A percentile compares a stretch with the other conserved stretches of the same genome.
Evolutionary conservation across 345 rosid genomes (phyloP).

Genomic region (Murraya koenigii): DNA sequence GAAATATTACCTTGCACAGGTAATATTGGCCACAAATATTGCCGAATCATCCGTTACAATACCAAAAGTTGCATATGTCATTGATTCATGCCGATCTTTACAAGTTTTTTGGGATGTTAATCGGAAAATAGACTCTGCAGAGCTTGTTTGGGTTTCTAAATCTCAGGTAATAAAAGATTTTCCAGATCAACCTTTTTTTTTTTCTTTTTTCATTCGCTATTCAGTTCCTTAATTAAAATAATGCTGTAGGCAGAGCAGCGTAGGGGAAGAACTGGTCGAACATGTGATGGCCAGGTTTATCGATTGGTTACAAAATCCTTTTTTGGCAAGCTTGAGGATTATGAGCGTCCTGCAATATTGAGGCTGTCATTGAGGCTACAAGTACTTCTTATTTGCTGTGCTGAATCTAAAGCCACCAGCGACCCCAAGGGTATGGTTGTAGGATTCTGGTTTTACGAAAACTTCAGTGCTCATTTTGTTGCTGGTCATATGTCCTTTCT

Average conservation of each 20-base stretch:
- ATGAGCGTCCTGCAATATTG: conserved; percentile 72
- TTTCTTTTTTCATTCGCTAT: conserved; percentile 4
- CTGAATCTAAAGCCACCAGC: conserved; percentile 74
- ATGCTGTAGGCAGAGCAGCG: conserved; percentile 87
- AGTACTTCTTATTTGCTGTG: conserved; percentile 79
- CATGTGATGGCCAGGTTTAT: conserved; percentile 91
- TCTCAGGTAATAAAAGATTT: conserved; percentile 66
- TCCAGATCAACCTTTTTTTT: not conserved
- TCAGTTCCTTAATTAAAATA: conserved; percentile 14
- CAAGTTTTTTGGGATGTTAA: conserved; percentile 81
- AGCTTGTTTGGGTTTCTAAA: conserved; percentile 88
- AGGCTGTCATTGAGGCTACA: conserved; percentile 80
- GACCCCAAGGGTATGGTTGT: conserved; percentile 72
- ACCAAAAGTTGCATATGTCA: conserved; percentile 87
- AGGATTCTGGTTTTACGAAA: conserved; percentile 8
- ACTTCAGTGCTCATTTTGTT: not conserved
- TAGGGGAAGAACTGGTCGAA: conserved; percentile 92
- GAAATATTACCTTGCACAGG: conserved; percentile 40
- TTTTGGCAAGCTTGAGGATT: conserved; percentile 60
- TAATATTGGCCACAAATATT: conserved; percentile 89
- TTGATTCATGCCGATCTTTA: conserved; percentile 92
- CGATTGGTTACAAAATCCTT: conserved; percentile 81
- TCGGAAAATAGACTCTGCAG: conserved; percentile 57
- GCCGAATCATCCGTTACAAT: conserved; percentile 97
- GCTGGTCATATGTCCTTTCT: not conserved